phyloP scores from a whole-genome alignment of 2,329 filamentous ascomycete genomes.

The Pyrenophora graminea region DNA sequence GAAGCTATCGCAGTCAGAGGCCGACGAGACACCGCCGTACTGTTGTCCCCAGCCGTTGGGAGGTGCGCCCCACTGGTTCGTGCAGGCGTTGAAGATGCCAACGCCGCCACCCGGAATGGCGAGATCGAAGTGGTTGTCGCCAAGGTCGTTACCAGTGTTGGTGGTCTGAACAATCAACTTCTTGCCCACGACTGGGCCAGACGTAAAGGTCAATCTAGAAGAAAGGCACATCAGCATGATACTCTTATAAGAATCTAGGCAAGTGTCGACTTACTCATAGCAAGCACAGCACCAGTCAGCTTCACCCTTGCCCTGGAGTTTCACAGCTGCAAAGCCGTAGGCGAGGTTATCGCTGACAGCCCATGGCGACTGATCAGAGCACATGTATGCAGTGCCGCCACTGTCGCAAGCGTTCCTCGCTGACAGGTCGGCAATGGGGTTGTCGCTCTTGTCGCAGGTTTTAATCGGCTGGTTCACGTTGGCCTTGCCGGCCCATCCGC shows the following conservation, averaged over 20 bases:
- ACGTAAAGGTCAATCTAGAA: constrained; percentile 59
- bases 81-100: constrained; percentile 44
- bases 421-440: constrained; percentile 57
- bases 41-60: constrained; percentile 41
- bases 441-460: constrained; percentile 62
- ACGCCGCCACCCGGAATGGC: constrained; percentile 47
- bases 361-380: constrained; percentile 65
- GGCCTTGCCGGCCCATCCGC: constrained; percentile 64
- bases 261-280: constrained; percentile 52
- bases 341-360: constrained; percentile 61
- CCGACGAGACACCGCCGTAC: constrained; percentile 41
- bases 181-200: constrained; percentile 60
- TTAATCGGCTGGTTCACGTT: constrained; percentile 57
- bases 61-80: constrained; percentile 40
- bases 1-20: constrained; percentile 40
- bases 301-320: constrained; percentile 59
- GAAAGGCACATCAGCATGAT: constrained; percentile 5
- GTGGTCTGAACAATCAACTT: constrained; percentile 67
- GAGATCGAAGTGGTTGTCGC: constrained; percentile 44
- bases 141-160: constrained; percentile 58
- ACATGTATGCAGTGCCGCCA: constrained; percentile 62
- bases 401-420: constrained; percentile 58
- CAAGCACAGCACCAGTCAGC: constrained; percentile 67
- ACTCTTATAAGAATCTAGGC: not conserved
- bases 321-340: constrained; percentile 69